Evolutionary conservation across 768 basidiomycete genomes (phyloP).

Genomic region (Trametes cubensis): DNA sequence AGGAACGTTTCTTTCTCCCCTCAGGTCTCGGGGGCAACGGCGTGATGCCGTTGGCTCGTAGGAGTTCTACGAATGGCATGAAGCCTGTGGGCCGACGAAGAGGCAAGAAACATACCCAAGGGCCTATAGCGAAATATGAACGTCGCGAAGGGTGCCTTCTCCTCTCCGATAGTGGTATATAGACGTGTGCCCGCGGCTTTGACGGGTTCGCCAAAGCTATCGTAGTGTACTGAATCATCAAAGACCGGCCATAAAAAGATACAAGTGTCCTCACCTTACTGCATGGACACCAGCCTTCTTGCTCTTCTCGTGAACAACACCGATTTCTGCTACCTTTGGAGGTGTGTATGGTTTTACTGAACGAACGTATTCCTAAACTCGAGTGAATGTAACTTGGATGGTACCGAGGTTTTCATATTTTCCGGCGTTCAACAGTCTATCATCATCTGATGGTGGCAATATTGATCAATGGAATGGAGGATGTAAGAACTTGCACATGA

Average conservation of each 20-base stretch:
- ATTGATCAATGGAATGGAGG: neutral
- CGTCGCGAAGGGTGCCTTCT: conserved; percentile 7
- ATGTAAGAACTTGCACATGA: neutral
- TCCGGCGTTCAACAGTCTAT: neutral
- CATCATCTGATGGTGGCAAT: conserved; percentile 8
- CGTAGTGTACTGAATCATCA: neutral
- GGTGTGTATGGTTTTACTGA: too few species aligned
- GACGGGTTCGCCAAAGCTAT: neutral
- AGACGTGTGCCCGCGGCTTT: neutral
- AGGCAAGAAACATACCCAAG: conserved; percentile 1
- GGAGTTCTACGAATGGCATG: neutral
- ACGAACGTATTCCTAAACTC: neutral
- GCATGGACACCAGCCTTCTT: conserved; percentile 24
- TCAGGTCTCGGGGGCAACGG: neutral
- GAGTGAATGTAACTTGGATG: conserved; percentile 13
- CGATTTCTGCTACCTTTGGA: neutral
- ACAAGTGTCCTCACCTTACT: conserved; percentile 9
- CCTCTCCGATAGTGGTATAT: neutral
- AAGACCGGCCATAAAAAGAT: too few species aligned
- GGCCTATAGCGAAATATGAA: conserved; percentile 24
- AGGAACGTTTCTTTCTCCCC: neutral
- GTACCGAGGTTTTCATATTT: neutral
- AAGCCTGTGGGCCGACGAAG: too few species aligned
- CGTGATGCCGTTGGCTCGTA: neutral
- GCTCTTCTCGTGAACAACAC: conserved; percentile 18